Percentiles rank a stretch among this genome's conserved stretches.
Conservation (phyloP, 768 basidiomycete species). For the Mycena venus region DNA sequence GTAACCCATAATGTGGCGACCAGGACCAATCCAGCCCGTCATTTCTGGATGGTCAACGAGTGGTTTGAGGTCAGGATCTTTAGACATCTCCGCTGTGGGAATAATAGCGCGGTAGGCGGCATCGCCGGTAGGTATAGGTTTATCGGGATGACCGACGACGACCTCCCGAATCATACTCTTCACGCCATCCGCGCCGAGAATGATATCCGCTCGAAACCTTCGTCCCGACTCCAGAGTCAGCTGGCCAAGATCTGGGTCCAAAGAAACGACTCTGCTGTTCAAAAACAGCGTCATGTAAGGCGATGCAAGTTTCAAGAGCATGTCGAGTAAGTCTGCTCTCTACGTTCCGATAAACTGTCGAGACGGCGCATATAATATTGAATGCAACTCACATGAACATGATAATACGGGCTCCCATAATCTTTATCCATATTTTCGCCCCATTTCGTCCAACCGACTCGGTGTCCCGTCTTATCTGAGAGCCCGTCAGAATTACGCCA, state of each 20-base stretch:
- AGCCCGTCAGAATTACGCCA: background rate
- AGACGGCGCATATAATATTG: background rate
- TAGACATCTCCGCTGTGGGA: slow-evolving; percentile 57
- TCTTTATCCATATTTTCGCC: slow-evolving; percentile 45
- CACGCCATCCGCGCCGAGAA: slow-evolving; percentile 65
- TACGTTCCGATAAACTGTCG: slow-evolving; percentile 47
- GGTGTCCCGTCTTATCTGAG: slow-evolving; percentile 48
- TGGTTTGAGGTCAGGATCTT: slow-evolving; percentile 64
- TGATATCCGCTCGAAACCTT: slow-evolving; percentile 56
- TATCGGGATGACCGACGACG: slow-evolving; percentile 60
- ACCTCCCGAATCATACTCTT: slow-evolving; percentile 65
- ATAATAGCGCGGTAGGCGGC: slow-evolving; percentile 73
- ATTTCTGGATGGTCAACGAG: slow-evolving; percentile 68
- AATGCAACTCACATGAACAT: slow-evolving; percentile 47
- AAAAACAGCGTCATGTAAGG: slow-evolving; percentile 53
- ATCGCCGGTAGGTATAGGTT: slow-evolving; percentile 68
- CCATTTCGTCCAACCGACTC: slow-evolving; percentile 44
- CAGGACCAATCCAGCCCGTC: slow-evolving; percentile 73
- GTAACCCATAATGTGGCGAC: slow-evolving; percentile 53
- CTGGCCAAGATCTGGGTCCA: slow-evolving; percentile 37
- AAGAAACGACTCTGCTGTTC: slow-evolving; percentile 49
- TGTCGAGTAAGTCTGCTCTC: slow-evolving; percentile 62
- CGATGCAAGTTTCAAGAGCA: slow-evolving; percentile 53
- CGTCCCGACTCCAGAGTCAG: slow-evolving; percentile 60
- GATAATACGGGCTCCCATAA: slow-evolving; percentile 50